Conservation (phyloP, 1,284 basidiomycete genomes). For the Blastosporella zonata region DNA sequence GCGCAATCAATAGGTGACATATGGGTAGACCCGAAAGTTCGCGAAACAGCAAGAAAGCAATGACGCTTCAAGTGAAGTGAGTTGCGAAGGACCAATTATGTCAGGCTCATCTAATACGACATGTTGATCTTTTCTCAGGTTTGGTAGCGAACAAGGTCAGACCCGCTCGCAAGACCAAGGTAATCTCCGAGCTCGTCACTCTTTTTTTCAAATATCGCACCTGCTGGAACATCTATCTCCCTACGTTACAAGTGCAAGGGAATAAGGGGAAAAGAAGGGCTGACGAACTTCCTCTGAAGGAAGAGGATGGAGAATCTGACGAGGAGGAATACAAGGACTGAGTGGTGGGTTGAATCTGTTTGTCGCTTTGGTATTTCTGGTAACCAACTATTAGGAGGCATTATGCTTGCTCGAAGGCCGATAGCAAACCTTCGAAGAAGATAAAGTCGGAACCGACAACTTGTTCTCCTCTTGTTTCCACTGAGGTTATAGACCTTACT, state of each 20-base stretch:
- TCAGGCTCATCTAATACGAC: neutral
- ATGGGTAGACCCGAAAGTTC: neutral
- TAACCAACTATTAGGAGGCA: neutral
- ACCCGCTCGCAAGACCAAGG: neutral
- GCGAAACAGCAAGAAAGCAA: constrained; percentile 5
- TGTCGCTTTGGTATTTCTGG: neutral
- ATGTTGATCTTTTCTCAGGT: neutral
- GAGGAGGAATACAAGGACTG: neutral
- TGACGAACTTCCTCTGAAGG: neutral
- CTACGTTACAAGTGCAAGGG: neutral
- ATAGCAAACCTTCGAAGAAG: constrained; percentile 1
- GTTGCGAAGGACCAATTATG: neutral
- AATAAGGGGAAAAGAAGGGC: constrained; percentile 1
- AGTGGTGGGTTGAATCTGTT: neutral
- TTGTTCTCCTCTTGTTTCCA: neutral
- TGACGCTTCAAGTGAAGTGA: constrained; percentile 6
- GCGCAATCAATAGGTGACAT: neutral
- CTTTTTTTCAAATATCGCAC: constrained; percentile 10
- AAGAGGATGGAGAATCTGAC: constrained; percentile 1
- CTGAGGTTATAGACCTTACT: constrained; percentile 6
- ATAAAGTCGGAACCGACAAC: constrained; percentile 4
- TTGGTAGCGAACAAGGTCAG: neutral
- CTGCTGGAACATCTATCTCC: neutral
- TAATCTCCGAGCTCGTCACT: neutral
- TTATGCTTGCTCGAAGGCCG: neutral